phyloP scores from a whole-genome alignment of 768 basidiomycete genomes.

The Antrodiella citrinella region DNA sequence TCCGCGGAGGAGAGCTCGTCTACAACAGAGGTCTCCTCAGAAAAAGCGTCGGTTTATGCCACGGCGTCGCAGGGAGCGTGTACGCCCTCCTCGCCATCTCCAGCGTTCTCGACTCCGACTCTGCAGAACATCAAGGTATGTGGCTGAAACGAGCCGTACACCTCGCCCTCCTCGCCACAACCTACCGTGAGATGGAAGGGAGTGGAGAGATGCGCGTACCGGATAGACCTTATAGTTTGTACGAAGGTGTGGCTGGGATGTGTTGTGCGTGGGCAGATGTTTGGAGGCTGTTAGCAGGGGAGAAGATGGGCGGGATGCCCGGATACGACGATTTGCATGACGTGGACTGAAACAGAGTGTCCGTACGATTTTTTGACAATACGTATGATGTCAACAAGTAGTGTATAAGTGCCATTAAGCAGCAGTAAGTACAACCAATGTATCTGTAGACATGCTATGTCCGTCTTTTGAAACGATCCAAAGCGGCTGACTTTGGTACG shows the following conservation, averaged over 20 bases:
- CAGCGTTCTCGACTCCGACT: constrained; percentile 29
- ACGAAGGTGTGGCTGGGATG: constrained; percentile 51
- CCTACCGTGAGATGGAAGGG: constrained; percentile 25
- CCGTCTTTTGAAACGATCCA: constrained; percentile 30
- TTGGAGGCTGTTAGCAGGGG: constrained; percentile 12
- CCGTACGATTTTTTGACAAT: too few relatives aligned
- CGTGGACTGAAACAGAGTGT: too few relatives aligned
- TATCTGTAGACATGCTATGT: too few relatives aligned
- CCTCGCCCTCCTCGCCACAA: constrained; percentile 37
- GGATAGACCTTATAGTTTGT: constrained; percentile 48
- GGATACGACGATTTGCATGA: constrained; percentile 19
- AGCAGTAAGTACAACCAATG: too few relatives aligned
- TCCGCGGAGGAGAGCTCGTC: constrained; percentile 33
- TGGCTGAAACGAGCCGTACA: constrained; percentile 37
- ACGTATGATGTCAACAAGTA: too few relatives aligned
- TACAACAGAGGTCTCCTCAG: constrained; percentile 41
- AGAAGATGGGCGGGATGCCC: constrained; percentile 15
- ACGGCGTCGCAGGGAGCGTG: constrained; percentile 48
- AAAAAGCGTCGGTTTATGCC: constrained; percentile 55
- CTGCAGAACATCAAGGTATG: not conserved
- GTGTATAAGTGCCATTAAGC: too few relatives aligned
- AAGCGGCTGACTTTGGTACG: constrained; percentile 27
- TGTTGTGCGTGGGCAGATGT: constrained; percentile 50
- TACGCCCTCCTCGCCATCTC: constrained; percentile 44
- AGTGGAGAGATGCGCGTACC: constrained; percentile 37